These are phyloP conservation scores for Schwanniomyces vanrijiae DNA, from an alignment of 805 yeast species.

Conservation along the genomic window DNA sequence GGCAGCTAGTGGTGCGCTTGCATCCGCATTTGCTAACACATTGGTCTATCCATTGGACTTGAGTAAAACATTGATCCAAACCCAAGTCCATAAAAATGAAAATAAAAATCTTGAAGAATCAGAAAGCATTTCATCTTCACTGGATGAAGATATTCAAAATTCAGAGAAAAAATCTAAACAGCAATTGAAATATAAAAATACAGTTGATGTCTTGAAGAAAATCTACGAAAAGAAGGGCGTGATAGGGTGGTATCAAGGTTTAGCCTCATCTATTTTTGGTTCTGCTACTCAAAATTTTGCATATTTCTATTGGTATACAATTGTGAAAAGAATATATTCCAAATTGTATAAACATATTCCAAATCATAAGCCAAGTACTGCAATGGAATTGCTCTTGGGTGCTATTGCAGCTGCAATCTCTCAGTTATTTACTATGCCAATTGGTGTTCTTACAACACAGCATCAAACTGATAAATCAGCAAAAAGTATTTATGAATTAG, in stretches of 20 bases:
- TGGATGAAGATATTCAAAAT: constrained; percentile 5
- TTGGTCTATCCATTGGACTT: constrained; percentile 80
- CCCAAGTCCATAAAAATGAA: constrained; percentile 49
- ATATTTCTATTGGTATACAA: constrained; percentile 85
- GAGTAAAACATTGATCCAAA: constrained; percentile 73
- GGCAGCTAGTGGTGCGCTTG: constrained; percentile 81
- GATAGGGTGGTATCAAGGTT: constrained; percentile 70
- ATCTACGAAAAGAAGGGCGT: constrained; percentile 62
- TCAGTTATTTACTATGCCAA: constrained; percentile 79
- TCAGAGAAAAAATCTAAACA: constrained; percentile 11
- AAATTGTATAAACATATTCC: constrained; percentile 33
- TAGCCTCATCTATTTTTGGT: constrained; percentile 64
- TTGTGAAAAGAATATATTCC: constrained; percentile 59
- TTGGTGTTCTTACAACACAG: constrained; percentile 65
- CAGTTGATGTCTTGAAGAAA: constrained; percentile 61
- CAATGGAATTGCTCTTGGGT: constrained; percentile 70
- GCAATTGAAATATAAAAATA: constrained; percentile 48
- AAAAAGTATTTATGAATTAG: constrained; percentile 29
- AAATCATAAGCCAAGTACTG: constrained; percentile 48
- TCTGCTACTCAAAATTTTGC: constrained; percentile 78
- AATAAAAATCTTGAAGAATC: constrained; percentile 2
- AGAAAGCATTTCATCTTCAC: constrained; percentile 1
- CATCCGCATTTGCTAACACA: constrained; percentile 77
- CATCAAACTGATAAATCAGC: constrained; percentile 53
- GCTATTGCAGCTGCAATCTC: constrained; percentile 82